These are phyloP conservation scores for Ophiognomonia clavigignenti-juglandacearum DNA, from an alignment of 2,329 filamentous ascomycete genomes.

Conservation along the genomic window DNA sequence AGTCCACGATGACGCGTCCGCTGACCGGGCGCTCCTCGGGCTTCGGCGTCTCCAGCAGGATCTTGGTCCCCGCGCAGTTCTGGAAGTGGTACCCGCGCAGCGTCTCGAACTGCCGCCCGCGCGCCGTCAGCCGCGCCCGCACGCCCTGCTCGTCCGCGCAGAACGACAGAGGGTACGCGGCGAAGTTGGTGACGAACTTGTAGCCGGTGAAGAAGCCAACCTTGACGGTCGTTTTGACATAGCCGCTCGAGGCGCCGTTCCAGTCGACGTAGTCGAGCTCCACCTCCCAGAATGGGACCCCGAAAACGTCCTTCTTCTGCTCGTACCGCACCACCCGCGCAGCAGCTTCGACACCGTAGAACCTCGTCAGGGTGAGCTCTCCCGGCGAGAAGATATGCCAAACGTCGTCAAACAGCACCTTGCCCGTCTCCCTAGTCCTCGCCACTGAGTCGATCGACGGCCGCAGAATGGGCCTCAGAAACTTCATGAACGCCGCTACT, in stretches of 20 bases:
- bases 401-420: slow-evolving; percentile 25
- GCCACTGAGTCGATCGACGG: slow-evolving; percentile 22
- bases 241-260: slow-evolving; percentile 29
- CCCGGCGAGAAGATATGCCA: slow-evolving; percentile 32
- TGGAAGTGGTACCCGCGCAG: slow-evolving; percentile 30
- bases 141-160: slow-evolving; percentile 19
- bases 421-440: slow-evolving; percentile 25
- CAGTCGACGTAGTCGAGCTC: slow-evolving; percentile 31
- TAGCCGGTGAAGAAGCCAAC: slow-evolving; percentile 25
- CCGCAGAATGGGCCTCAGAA: slow-evolving; percentile 27
- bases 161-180: slow-evolving; percentile 26
- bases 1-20: slow-evolving; percentile 30
- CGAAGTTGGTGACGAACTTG: slow-evolving; percentile 23
- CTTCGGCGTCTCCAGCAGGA: slow-evolving; percentile 21
- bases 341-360: slow-evolving; percentile 30
- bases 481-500: slow-evolving; percentile 21
- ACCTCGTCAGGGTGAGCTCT: slow-evolving; percentile 25
- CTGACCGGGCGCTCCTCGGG: slow-evolving; percentile 23
- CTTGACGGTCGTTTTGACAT: slow-evolving; percentile 17
- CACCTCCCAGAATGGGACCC: slow-evolving; percentile 22
- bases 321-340: slow-evolving; percentile 29
- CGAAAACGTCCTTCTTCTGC: slow-evolving; percentile 1
- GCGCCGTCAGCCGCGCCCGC: slow-evolving; percentile 22
- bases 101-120: slow-evolving; percentile 27
- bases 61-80: slow-evolving; percentile 24